These are phyloP conservation scores for Maudiozyma pseudohumilis DNA, from an alignment of 805 yeast species.

Conservation along the genomic window DNA sequence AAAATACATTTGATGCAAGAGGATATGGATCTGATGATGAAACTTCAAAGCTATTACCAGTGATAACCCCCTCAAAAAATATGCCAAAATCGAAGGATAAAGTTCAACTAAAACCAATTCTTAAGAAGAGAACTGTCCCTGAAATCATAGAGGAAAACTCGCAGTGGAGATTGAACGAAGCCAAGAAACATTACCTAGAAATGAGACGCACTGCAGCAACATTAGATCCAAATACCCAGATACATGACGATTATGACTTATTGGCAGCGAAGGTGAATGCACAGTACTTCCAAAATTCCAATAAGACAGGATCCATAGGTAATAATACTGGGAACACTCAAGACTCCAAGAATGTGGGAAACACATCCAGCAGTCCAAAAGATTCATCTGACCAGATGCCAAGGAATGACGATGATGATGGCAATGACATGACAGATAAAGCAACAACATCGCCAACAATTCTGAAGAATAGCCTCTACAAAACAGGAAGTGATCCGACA, in stretches of 20 bases:
- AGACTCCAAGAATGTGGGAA: background rate
- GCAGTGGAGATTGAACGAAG: conserved; percentile 33
- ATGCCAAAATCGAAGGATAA: conserved; percentile 5
- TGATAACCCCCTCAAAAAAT: background rate
- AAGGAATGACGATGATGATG: background rate
- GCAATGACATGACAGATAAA: background rate
- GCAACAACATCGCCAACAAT: background rate
- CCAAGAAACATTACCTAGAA: conserved; percentile 51
- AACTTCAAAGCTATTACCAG: conserved; percentile 24
- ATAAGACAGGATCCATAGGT: background rate
- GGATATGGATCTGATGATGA: conserved; percentile 35
- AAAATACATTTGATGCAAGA: conserved; percentile 7
- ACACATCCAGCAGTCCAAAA: background rate
- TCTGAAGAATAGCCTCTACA: background rate
- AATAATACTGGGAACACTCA: background rate
- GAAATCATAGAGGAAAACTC: conserved; percentile 47
- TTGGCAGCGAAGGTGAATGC: conserved; percentile 31
- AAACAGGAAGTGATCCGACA: background rate
- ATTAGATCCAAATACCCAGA: conserved; percentile 20
- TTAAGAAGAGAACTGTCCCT: conserved; percentile 77
- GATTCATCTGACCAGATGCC: background rate
- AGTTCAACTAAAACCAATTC: conserved; percentile 60
- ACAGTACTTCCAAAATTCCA: conserved; percentile 18
- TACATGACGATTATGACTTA: conserved; percentile 27
- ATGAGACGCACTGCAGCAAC: conserved; percentile 16